Evolutionary conservation across 164 flowering plant genomes (phyloP).

Genomic region (Sextonia rubra): DNA sequence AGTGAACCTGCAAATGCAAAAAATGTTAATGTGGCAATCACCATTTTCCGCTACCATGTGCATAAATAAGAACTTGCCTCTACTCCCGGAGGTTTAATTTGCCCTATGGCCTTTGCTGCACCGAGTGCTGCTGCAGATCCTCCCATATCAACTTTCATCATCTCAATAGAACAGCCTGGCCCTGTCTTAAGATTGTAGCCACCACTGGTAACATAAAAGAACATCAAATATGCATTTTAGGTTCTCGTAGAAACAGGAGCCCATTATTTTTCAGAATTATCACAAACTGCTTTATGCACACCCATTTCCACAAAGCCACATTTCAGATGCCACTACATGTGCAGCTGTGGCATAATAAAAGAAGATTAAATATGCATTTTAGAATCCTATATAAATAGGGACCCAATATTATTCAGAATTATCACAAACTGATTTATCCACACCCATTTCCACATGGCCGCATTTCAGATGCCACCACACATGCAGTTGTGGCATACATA

Average conservation of each 20-base stretch:
- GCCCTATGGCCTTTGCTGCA: conserved; percentile 94
- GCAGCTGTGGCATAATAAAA: too few species aligned
- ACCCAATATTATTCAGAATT: neutral
- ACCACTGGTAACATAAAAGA: conserved; percentile 51
- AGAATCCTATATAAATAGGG: neutral
- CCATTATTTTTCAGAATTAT: too few species aligned
- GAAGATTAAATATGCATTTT: neutral
- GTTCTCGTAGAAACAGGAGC: too few species aligned
- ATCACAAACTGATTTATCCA: neutral
- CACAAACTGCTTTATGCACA: too few species aligned
- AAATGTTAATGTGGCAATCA: neutral
- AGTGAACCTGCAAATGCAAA: conserved; percentile 47
- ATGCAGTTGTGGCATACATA: too few species aligned
- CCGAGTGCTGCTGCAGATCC: conserved; percentile 96
- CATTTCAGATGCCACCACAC: neutral
- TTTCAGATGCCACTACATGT: too few species aligned
- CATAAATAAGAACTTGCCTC: conserved; percentile 45
- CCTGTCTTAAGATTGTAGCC: conserved; percentile 99
- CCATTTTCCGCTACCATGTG: neutral
- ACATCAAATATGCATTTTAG: too few species aligned
- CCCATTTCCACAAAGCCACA: too few species aligned
- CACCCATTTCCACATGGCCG: neutral
- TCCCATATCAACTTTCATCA: conserved; percentile 97
- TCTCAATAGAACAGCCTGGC: conserved; percentile 80
- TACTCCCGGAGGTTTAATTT: conserved; percentile 91